Evolutionary conservation across 1,139 yeast genomes (phyloP), one percentile per base, ranked within the genome.

Genomic region (Pneumocystis jirovecii): DNA sequence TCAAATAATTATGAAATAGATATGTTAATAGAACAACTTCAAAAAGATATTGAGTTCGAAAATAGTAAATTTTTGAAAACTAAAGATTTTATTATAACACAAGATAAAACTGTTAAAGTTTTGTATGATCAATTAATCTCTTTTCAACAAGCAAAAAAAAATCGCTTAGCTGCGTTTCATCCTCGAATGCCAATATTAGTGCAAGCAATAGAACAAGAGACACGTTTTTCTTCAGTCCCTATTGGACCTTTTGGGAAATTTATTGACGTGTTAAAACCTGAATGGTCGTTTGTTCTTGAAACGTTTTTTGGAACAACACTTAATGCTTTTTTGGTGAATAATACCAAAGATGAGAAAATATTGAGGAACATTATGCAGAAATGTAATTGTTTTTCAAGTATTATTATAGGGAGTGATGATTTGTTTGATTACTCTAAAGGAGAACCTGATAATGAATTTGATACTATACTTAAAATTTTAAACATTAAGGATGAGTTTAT

Each of bases 201-300:
- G 10, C 69, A 71, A 1, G 82, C 76, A 1, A 82, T 88, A 15
- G 70, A 72, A 7, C 66, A 71, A 60, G 68, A 73, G 34, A 57
- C 69, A 62, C 44, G 72, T 65, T 76, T 87, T 80, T 78, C 77
- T 29, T 69, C 73, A 1, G 72, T 70, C 31, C 96, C 96, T 0
- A 74, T 87, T n/a, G 98, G 98, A 0, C 99, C 99, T 0, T 68
- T 91, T 0, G 97, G 97, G 0, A 71, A 79, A 8, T 77, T 77
- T 67, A 78, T 90, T 1, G 78, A 82, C 10, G 77, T 93, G 19
- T 87, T 83, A 25, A 82, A 76, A 69, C 76, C 79, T n/a, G 74
- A 79, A 60, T 91, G 91, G 91, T 76, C 81, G 7, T 80, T 80
- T 25, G 73, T 87, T 3, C 73, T 93, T 17, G 95, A 89, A 70